These are phyloP conservation scores for Ogataea methanolica DNA, from an alignment of 805 yeast species.

Conservation along the genomic window DNA sequence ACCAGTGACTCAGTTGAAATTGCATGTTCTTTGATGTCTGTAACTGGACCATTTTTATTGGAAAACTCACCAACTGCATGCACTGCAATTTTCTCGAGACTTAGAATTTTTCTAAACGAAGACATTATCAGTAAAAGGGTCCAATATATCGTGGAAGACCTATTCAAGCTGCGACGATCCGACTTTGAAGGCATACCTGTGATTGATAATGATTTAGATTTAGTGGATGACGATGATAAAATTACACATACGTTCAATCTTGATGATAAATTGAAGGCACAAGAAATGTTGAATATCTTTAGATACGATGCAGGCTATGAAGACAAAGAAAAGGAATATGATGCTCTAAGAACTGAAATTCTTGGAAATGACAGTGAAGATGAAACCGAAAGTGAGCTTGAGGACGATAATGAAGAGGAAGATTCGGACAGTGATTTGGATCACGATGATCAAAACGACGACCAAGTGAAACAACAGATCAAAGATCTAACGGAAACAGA, in stretches of 20 bases:
- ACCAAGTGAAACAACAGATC: conserved; percentile 30
- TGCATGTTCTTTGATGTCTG: conserved; percentile 43
- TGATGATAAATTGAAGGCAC: conserved; percentile 45
- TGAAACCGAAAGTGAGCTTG: conserved; percentile 25
- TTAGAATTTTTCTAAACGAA: conserved; percentile 58
- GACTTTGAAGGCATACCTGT: conserved; percentile 36
- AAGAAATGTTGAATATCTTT: conserved; percentile 45
- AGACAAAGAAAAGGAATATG: conserved; percentile 45
- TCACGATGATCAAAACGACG: conserved; percentile 16
- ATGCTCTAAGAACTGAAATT: conserved; percentile 37
- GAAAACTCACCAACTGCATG: conserved; percentile 33
- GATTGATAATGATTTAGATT: conserved; percentile 46
- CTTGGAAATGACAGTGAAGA: conserved; percentile 34
- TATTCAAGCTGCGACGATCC: conserved; percentile 46
- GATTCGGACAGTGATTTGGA: conserved; percentile 11
- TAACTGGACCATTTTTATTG: conserved; percentile 48
- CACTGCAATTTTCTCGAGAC: conserved; percentile 47
- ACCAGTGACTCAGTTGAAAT: conserved; percentile 56
- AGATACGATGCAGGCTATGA: conserved; percentile 47
- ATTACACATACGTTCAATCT: conserved; percentile 51
- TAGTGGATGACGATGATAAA: conserved; percentile 61
- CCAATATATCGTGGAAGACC: conserved; percentile 42
- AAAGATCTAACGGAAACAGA: conserved; percentile 69
- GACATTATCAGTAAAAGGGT: conserved; percentile 39
- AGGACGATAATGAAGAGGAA: conserved; percentile 24